Evolutionary conservation across 345 rosid species (phyloP), one percentile per base, ranked within the genome.

Genomic region (Chamaenerion angustifolium): DNA sequence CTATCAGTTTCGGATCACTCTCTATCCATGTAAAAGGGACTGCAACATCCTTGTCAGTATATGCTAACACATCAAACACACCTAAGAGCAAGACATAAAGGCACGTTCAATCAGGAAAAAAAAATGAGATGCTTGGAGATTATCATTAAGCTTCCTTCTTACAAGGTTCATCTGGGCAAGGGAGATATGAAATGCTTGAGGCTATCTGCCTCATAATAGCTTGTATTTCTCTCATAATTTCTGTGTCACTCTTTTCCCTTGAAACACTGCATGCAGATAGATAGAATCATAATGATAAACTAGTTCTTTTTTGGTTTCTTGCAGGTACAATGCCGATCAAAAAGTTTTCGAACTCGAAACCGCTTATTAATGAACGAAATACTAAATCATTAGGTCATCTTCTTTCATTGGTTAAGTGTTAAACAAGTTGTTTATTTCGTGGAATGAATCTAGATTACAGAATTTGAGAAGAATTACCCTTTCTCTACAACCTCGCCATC

Each of bases 11-110:
- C 0, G 96, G 95, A 52, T 92, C 96, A 40, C 98, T 92, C 61
- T 92, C 98, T 4, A 84, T 60, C 96, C 98, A 92, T 6, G 96
- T 82, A 63, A 92, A 92, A 6, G 98, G 96, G 19, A 82, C 96
- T 18, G 90, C 93, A 23, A 82, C 83, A 53, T 92, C 98, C 13
- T 71, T 74, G 52, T 92, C 94, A 0, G 98, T 77, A 64, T 92
- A 92, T 3, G 96, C 96, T 52, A 92, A 71, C 50, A 92, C 98
- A 71, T 87, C 96, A 71, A 87, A 92, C 49, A 92, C 94, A 61
- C 98, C 95, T 92, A 46, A 49, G 35, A 48, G 40, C 31, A 59
- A 49, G 37, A 58, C 15, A 8, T 14, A 52, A 11, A n/a, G 37
- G 13, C 41, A 31, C 1, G 2, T 43, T 12, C 37, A 23, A 16